These are phyloP conservation scores for Saturnispora bothae DNA, from an alignment of 805 yeast species.

Conservation along the genomic window DNA sequence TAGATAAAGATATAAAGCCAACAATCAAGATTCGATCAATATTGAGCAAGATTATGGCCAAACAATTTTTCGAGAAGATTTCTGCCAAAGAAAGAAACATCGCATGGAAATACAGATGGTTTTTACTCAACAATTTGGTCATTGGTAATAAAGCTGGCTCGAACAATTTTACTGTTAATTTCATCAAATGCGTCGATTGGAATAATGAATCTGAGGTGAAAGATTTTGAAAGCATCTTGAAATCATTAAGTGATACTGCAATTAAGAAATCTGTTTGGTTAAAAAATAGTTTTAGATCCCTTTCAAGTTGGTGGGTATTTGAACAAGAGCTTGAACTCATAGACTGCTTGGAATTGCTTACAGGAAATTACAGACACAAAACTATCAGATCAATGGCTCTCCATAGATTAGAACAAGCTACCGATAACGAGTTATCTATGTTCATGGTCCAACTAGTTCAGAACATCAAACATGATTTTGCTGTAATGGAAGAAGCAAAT, in stretches of 20 bases:
- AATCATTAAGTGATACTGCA: conserved; percentile 17
- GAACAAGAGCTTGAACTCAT: conserved; percentile 26
- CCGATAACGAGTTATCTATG: conserved; percentile 68
- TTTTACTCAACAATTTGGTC: conserved; percentile 45
- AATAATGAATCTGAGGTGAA: conserved; percentile 70
- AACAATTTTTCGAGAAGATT: conserved; percentile 76
- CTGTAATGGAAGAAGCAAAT: conserved; percentile 14
- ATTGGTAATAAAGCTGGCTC: conserved; percentile 25
- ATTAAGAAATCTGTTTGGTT: conserved; percentile 4
- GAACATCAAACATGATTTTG: conserved; percentile 69
- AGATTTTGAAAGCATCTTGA: conserved; percentile 49
- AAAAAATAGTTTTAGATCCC: neutral
- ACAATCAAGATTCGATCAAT: conserved; percentile 73
- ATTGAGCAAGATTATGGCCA: conserved; percentile 53
- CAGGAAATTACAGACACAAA: conserved; percentile 64
- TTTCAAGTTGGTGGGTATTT: conserved; percentile 20
- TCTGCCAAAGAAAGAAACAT: conserved; percentile 76
- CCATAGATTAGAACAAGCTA: conserved; percentile 65
- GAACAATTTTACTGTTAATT: conserved; percentile 39
- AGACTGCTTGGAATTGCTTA: conserved; percentile 58
- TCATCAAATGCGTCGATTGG: conserved; percentile 82
- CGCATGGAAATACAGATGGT: conserved; percentile 87
- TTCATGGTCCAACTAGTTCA: conserved; percentile 86
- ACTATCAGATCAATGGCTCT: conserved; percentile 83
- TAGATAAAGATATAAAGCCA: conserved; percentile 83